Evolutionary conservation across 306 rosid species (phyloP).

Genomic region (Senna siamea): DNA sequence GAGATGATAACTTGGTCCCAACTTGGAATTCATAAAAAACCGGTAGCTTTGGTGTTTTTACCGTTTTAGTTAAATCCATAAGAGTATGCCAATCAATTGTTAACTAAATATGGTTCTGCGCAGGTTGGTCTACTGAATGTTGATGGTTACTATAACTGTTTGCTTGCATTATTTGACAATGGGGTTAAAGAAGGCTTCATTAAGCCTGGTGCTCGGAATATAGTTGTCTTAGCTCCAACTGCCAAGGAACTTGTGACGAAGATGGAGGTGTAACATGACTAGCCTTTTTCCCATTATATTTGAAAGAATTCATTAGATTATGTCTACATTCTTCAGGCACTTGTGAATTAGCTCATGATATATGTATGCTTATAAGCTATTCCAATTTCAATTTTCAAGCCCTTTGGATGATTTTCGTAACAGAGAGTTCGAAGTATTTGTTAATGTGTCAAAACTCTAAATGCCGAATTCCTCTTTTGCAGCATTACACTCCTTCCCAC

Average conservation of each 20-base stretch:
- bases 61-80: constrained; percentile 12
- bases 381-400: background rate
- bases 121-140: constrained; percentile 91
- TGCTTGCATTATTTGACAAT: constrained; percentile 88
- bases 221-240: constrained; percentile 76
- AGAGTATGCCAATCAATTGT: background rate
- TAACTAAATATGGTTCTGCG: constrained; percentile 35
- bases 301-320: background rate
- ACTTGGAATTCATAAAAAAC: constrained; percentile 88
- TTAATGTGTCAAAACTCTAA: constrained; percentile 28
- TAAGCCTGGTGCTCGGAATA: constrained; percentile 72
- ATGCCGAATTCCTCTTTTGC: constrained; percentile 43
- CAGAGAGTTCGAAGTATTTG: background rate
- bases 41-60: constrained; percentile 48
- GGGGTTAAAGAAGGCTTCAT: constrained; percentile 92
- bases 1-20: constrained; percentile 95
- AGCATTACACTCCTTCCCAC: constrained; percentile 74
- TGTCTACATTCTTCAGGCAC: background rate
- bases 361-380: background rate
- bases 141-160: constrained; percentile 79
- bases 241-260: constrained; percentile 73
- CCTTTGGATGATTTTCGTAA: background rate
- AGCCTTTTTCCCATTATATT: constrained; percentile 22
- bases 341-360: background rate
- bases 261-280: constrained; percentile 70